phyloP scores from a whole-genome alignment of 495 filamentous ascomycete genomes.

The Hypoxylon lienhwacheense region DNA sequence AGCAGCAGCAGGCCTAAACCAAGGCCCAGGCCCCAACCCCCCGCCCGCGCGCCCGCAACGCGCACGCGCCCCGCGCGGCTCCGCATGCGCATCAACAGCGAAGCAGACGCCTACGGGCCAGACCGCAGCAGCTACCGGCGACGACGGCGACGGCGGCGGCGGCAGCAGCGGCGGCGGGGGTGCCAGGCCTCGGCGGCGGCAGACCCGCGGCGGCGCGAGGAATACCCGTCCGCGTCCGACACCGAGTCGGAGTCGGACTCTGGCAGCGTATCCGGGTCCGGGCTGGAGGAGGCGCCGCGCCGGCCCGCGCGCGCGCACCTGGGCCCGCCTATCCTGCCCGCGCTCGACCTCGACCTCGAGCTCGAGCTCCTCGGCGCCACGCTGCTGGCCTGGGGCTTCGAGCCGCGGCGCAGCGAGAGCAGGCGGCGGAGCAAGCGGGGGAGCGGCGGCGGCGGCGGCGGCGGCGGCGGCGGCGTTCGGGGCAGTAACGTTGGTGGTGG shows the following conservation, averaged over 20 bases:
- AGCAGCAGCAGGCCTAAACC: no score
- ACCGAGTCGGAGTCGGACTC: no score
- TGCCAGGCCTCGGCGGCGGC: no score
- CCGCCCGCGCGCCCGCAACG: neutral
- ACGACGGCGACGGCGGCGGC: no score
- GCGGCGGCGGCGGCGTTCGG: neutral
- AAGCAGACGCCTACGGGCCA: constrained; percentile 24
- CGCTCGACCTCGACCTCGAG: constrained; percentile 16
- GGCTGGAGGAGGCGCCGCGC: neutral
- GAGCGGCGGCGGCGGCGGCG: neutral
- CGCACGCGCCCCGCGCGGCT: constrained; percentile 3
- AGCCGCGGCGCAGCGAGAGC: neutral
- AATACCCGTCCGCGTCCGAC: no score
- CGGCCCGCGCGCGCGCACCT: constrained; percentile 13
- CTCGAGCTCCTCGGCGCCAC: constrained; percentile 21
- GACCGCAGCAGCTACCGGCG: neutral
- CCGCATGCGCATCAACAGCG: constrained; percentile 32
- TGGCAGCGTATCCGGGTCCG: neutral
- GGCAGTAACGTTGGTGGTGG: neutral
- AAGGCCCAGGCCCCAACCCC: neutral
- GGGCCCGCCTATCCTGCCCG: constrained; percentile 24
- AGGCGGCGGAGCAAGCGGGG: neutral
- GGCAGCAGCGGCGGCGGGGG: no score
- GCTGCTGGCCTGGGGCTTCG: constrained; percentile 17
- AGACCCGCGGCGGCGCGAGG: no score